Evolutionary conservation across 78 protist species (phyloP), one percentile per base, ranked within the genome.

Genomic region (Dictyostelium firmibasis): DNA sequence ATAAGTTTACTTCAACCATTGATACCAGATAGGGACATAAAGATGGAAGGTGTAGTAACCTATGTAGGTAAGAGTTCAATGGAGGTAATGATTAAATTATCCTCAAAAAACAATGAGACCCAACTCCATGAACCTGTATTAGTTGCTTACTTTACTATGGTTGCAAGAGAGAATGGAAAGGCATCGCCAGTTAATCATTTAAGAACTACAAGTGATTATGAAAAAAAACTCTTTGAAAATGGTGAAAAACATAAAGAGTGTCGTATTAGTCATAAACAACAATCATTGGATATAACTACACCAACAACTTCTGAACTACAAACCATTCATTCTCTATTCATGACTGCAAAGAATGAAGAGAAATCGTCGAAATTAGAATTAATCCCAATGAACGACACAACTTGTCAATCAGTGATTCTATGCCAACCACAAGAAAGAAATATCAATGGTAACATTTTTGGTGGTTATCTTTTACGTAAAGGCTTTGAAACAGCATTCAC

Each of bases 351-450:
- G 11, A 5, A 27, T 10, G 27, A 31, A 43, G 13, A 5, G 8
- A 16, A n/a, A 6, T 23, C 43, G 27, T 38, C 44, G 11, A 27
- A 14, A 33, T 44, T 44, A 38, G 70, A 93, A 25, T 43, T 70
- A 18, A 81, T 93, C 7, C 83, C 64, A 69, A 93, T 93, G 96
- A 35, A 57, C 3, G 81, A 79, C 3, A 93, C 96, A 20, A 20
- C 60, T 10, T 18, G 50, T 27, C 76, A 74, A 13, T 82, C 96
- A 0, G 79, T 62, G 3, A 84, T 93, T 4, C 85, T 93, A 8
- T 93, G 96, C 41, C 96, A 93, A 82, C 96, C 96, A 6, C 94
- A 89, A 83, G 96, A 93, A 67, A 41, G 86, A 20, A 93, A 93
- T 44, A 86, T 93, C 81, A 85, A 85, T 70, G 92, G 92, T n/a